phyloP scores from a whole-genome alignment of 768 basidiomycete species.

The Cyclocybe aegerita region DNA sequence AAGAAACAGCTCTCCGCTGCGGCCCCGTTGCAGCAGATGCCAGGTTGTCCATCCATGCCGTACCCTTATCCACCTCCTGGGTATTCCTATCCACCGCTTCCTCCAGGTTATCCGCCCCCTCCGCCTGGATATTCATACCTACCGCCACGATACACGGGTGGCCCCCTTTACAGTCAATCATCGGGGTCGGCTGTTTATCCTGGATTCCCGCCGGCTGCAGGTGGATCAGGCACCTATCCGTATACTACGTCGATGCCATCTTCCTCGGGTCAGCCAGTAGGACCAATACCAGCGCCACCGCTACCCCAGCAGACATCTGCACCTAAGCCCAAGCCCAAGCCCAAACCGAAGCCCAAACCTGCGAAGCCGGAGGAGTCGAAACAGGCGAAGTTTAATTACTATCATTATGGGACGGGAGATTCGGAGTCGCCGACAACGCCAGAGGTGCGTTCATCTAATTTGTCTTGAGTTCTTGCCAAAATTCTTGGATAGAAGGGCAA shows the following conservation, averaged over 20 bases:
- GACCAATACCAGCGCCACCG: background rate
- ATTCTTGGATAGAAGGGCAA: slow-evolving; percentile 3
- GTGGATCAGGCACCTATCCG: slow-evolving; percentile 4
- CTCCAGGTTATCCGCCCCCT: slow-evolving; percentile 1
- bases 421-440: background rate
- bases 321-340: background rate
- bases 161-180: background rate
- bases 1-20: background rate
- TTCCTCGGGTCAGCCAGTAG: background rate
- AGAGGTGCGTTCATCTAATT: background rate
- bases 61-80: background rate
- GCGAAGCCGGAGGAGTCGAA: background rate
- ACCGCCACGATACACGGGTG: slow-evolving; percentile 11
- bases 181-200: slow-evolving; percentile 6
- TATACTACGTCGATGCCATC: slow-evolving; percentile 1
- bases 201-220: slow-evolving; percentile 1
- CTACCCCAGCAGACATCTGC: background rate
- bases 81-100: slow-evolving; percentile 13
- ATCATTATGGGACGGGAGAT: slow-evolving; percentile 8
- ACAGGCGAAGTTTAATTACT: slow-evolving; percentile 10
- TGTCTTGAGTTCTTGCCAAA: background rate
- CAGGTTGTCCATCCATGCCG: background rate
- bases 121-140: slow-evolving; percentile 16
- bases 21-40: background rate
- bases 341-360: background rate